Evolutionary conservation across 2,329 filamentous ascomycete genomes (phyloP), one percentile per base, ranked within the genome.

Genomic region (Colletotrichum cordylinicola): DNA sequence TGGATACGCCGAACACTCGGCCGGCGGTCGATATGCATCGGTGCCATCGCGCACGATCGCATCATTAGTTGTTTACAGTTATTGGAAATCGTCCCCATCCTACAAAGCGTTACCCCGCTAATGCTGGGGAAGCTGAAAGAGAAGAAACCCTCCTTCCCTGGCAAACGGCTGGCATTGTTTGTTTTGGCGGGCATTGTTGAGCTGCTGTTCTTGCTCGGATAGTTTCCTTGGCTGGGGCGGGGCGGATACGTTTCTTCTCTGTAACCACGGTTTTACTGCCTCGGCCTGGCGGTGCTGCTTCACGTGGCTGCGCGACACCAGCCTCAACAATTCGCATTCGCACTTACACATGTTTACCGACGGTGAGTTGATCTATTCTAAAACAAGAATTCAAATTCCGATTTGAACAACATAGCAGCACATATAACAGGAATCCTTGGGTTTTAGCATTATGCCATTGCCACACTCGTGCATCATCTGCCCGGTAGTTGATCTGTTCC

Each of bases 221-320:
- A 37, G 33, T 72, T 60, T 68, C 2, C 70, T 43, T 62, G 66
- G 65, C 21, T 69, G 65, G 65, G 66, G 43, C 55, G 70, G 55
- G 56, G 70, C 70, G 27, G 55, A 29, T 21, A 56, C 33, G 71
- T 74, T 68, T 70, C 72, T 64, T 15, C n/a, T 60, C 72, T 70
- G 60, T 60, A 60, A 70, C 67, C 27, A 21, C 10, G 13, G 21
- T 37, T 18, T 65, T 35, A 70, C 66, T 74, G 72, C 67, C 72
- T 74, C 72, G 72, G 72, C 27, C 33, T 21, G 8, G 21, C 39
- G 33, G 55, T 62, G 29, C 8, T 18, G 10, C 27, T 74, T 60
- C 72, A 74, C 67, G 67, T 74, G 72, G 58, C 9, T 48, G 56
- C 24, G 16, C 29, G 21, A 15, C 15, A 52, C 21, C 33, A 61